Conservation (phyloP, 176 grass and related monocot genomes). For the Pharus latifolius region DNA sequence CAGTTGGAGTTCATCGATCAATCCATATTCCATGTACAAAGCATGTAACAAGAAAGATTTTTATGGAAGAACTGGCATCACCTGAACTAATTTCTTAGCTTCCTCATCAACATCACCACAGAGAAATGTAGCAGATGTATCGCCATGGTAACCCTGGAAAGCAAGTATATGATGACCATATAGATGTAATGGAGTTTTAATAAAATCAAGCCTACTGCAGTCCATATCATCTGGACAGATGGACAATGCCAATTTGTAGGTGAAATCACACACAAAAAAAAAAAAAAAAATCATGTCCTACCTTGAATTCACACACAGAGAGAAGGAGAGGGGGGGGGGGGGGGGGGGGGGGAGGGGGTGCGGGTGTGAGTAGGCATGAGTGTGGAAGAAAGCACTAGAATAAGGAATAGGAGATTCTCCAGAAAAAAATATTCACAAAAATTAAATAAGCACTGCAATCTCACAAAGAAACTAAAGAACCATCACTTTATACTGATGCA, state of each 20-base stretch:
- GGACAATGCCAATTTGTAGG: not conserved
- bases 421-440: not conserved
- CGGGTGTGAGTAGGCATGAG: not conserved
- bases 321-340: not conserved
- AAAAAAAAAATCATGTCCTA: not conserved
- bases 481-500: not conserved
- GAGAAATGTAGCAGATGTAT: slow-evolving; percentile 91
- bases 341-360: no score
- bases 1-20: not conserved
- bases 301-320: not conserved
- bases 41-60: not conserved
- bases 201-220: not conserved
- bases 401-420: not conserved
- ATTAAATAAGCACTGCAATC: not conserved
- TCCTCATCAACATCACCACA: slow-evolving; percentile 74
- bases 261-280: not conserved
- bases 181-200: slow-evolving; percentile 1
- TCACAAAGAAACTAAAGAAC: not conserved
- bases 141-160: slow-evolving; percentile 93
- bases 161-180: not conserved
- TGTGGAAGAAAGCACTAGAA: not conserved
- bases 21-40: not conserved
- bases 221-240: not conserved
- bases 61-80: slow-evolving; percentile 2
- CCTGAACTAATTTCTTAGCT: slow-evolving; percentile 91